Percentiles rank a stretch among this genome's conserved stretches.
Conservation (phyloP, 352 stramenopile genomes). For the Pythium utonaiense region DNA sequence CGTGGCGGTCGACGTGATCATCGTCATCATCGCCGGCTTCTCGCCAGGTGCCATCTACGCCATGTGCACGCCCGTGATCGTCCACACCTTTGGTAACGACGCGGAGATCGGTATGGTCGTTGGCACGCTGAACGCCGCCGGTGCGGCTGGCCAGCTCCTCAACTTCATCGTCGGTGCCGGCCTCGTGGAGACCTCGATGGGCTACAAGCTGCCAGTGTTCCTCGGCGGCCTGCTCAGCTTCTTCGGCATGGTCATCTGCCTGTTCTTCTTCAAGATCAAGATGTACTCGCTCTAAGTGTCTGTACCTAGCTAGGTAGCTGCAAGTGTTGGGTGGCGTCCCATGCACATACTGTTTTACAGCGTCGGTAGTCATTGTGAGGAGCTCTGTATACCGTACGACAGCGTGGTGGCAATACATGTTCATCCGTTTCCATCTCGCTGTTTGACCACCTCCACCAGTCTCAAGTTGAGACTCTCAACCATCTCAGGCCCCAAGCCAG, state of each 20-base stretch:
- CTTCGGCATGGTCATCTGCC: conserved; percentile 42
- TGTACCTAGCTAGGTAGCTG: no score
- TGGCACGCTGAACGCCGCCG: conserved; percentile 55
- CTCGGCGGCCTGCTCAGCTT: conserved; percentile 54
- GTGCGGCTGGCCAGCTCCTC: conserved; percentile 54
- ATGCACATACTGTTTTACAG: no score
- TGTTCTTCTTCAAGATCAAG: conserved; percentile 21
- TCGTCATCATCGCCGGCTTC: conserved; percentile 41
- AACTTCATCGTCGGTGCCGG: conserved; percentile 54
- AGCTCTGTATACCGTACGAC: no score
- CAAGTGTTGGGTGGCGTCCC: no score
- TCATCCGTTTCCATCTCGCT: no score
- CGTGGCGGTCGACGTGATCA: conserved; percentile 32
- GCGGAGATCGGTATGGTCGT: conserved; percentile 25
- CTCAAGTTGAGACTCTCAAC: no score
- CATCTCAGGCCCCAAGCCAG: no score
- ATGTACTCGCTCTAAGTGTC: no score
- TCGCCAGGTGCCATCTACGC: conserved; percentile 52
- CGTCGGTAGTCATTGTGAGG: no score
- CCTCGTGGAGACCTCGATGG: conserved; percentile 53
- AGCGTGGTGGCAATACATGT: no score
- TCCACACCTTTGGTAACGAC: conserved; percentile 48
- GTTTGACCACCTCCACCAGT: no score
- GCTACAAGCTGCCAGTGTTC: conserved; percentile 53
- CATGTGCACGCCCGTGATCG: conserved; percentile 57